phyloP scores from a whole-genome alignment of 2,329 filamentous ascomycete genomes.

The Thelonectria olida region DNA sequence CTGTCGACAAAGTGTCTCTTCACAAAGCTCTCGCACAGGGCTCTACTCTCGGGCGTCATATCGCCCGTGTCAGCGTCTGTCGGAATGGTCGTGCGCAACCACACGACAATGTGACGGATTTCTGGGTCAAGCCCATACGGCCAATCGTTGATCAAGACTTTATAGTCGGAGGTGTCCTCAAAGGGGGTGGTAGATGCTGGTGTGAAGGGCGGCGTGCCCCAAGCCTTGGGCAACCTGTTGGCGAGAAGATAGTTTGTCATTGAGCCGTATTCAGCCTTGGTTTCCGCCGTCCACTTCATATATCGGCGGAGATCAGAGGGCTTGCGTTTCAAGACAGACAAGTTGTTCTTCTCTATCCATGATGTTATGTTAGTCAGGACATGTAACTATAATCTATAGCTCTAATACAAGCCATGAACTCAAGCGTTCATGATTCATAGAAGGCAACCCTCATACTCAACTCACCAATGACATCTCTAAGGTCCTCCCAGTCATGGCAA shows the following conservation, averaged over 20 bases:
- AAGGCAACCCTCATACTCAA: background rate
- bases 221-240: constrained; percentile 73
- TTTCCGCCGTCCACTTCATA: constrained; percentile 77
- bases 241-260: constrained; percentile 81
- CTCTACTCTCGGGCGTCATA: constrained; percentile 73
- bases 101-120: constrained; percentile 87
- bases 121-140: constrained; percentile 79
- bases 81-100: constrained; percentile 84
- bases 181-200: constrained; percentile 62
- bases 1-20: constrained; percentile 71
- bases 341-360: constrained; percentile 61
- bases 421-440: background rate
- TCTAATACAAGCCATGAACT: background rate
- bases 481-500: constrained; percentile 77
- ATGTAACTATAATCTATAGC: background rate
- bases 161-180: constrained; percentile 64
- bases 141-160: constrained; percentile 90
- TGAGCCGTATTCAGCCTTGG: constrained; percentile 78
- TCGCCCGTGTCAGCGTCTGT: constrained; percentile 77
- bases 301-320: constrained; percentile 85
- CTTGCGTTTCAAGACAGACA: constrained; percentile 79
- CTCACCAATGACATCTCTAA: constrained; percentile 73
- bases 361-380: constrained; percentile 23
- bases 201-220: constrained; percentile 69
- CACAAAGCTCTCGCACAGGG: constrained; percentile 75